A percentile compares a stretch with the other conserved stretches of the same genome.
Conservation (phyloP, 768 basidiomycete species). For the Phylloporus sp. region DNA sequence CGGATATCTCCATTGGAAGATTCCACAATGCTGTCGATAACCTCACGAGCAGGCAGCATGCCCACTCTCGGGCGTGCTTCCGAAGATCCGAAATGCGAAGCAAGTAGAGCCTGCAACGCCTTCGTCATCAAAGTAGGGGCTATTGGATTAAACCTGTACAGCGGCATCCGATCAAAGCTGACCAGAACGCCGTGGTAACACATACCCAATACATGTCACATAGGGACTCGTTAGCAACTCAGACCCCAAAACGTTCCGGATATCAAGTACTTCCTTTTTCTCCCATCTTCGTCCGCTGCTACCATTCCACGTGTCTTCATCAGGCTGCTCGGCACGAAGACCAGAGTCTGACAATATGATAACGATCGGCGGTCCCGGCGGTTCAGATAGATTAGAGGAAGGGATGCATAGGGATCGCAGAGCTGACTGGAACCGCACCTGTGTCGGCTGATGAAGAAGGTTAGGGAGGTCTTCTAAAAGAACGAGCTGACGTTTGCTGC, state of each 20-base stretch:
- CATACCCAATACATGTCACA: constrained; percentile 76
- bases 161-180: constrained; percentile 1
- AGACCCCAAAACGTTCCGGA: constrained; percentile 65
- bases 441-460: constrained; percentile 67
- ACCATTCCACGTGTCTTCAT: constrained; percentile 46
- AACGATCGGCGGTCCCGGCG: constrained; percentile 56
- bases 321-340: constrained; percentile 57
- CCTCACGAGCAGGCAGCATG: constrained; percentile 52
- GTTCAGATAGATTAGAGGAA: constrained; percentile 17
- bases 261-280: constrained; percentile 54
- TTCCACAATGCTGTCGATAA: constrained; percentile 70
- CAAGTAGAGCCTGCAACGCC: constrained; percentile 61
- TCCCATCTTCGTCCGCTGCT: constrained; percentile 40
- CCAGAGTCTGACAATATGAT: constrained; percentile 83
- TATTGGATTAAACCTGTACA: constrained; percentile 81
- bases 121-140: constrained; percentile 80
- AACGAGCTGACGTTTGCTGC: constrained; percentile 51
- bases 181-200: constrained; percentile 4
- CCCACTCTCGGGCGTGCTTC: constrained; percentile 9
- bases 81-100: constrained; percentile 40
- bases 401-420: constrained; percentile 49
- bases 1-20: constrained; percentile 88
- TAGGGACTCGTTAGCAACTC: constrained; percentile 66
- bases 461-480: constrained; percentile 92
- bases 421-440: constrained; percentile 65